Evolutionary conservation across 2,329 filamentous ascomycete species (phyloP).

Genomic region (Colletotrichum sp.): DNA sequence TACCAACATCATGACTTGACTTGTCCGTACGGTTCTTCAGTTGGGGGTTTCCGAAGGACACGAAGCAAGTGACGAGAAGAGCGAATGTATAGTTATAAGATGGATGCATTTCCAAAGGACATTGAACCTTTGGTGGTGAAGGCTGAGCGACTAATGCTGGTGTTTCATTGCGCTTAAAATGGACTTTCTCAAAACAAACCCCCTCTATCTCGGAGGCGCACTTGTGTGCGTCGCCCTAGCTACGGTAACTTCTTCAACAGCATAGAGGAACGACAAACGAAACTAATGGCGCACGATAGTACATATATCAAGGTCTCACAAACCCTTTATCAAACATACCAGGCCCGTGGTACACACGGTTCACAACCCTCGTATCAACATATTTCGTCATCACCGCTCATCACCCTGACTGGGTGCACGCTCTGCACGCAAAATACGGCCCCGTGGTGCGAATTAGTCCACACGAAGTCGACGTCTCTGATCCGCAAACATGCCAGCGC

Average conservation of each 20-base stretch:
- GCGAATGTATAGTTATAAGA: background rate
- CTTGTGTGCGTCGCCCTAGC: background rate
- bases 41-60: background rate
- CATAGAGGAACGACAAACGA: accelerated
- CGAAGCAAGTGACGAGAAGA: background rate
- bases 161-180: background rate
- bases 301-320: background rate
- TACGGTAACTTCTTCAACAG: background rate
- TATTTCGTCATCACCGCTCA: background rate
- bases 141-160: background rate
- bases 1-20: background rate
- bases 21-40: background rate
- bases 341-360: conserved; percentile 12
- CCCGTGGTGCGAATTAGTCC: conserved; percentile 10
- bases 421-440: conserved; percentile 9
- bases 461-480: conserved; percentile 20
- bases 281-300: background rate
- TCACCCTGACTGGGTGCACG: conserved; percentile 10
- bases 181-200: background rate
- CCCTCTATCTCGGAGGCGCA: background rate
- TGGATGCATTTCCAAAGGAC: background rate
- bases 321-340: conserved; percentile 2
- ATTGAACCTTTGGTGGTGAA: background rate
- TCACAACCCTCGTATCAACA: background rate
- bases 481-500: conserved; percentile 27